Base-by-base conservation (phyloP, 768 basidiomycete genomes). In the Russula emetica region DNA sequence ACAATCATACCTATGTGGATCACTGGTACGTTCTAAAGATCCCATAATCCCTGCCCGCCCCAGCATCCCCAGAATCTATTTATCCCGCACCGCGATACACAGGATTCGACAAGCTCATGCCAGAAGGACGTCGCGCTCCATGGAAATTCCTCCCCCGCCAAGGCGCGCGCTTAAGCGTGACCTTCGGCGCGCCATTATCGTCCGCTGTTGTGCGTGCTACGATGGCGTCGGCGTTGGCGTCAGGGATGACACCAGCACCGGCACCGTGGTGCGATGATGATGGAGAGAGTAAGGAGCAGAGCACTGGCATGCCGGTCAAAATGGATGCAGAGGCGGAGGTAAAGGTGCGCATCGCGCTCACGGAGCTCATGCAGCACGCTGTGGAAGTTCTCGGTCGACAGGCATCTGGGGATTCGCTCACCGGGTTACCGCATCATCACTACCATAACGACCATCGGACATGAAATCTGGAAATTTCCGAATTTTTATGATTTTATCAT, bases 1-100 rank as follows among this genome's bases (percentile, higher is more conserved):
- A 74, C 85, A 22, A 84, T 97, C 63, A 87, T 98, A 66, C 95
- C 95, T 2, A 90, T 97, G 82, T 98, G 93, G 92, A 77, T 98
- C 14, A 87, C 89, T 20, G 87, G 88, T 82, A 57, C n/a, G 77
- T 44, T 20, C 3, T n/a, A n/a, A n/a, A n/a, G 0, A 18, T 14
- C 42, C 2, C 3, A n/a, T n/a, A 1, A 44, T 44, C 62, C 18
- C 50, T 11, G 18, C 9, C 44, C 6, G 1, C 5, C 30, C 7
- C 1, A 16, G 16, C 9, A 13, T n/a, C 2, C 14, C 1, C 7
- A 30, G 1, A 30, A 30, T 30, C 30, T 30, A 30, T 7, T 30
- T 28, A 28, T 28, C 28, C 28, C 28, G 28, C 4, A 4, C 30
- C 6, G 30, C 5, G 38, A 9, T 18, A 47, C 45, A 20, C 67